Conservation (phyloP, 2,329 filamentous ascomycete species). For the Truncatella angustata region DNA sequence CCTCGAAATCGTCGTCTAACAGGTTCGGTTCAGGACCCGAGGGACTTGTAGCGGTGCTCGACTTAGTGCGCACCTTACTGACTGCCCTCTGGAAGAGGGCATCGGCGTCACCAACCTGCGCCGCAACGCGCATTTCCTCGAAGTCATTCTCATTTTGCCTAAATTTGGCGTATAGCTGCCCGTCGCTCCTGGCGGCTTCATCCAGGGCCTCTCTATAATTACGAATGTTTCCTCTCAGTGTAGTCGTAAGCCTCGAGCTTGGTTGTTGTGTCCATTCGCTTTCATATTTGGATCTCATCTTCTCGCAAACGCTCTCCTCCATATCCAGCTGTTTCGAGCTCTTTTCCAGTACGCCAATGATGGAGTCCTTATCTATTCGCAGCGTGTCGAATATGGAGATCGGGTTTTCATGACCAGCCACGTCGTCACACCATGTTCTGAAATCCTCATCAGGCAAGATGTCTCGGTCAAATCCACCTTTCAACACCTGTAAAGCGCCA, state of each 20-base stretch:
- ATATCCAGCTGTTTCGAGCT: conserved; percentile 89
- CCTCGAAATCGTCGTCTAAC: conserved; percentile 88
- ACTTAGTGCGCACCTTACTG: conserved; percentile 69
- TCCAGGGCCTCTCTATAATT: conserved; percentile 88
- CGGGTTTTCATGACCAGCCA: conserved; percentile 82
- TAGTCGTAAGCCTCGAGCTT: conserved; percentile 84
- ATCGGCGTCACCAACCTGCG: conserved; percentile 82
- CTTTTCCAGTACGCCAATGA: conserved; percentile 70
- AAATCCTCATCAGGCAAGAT: conserved; percentile 88
- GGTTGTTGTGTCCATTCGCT: conserved; percentile 96
- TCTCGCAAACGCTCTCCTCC: conserved; percentile 97
- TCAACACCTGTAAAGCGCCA: conserved; percentile 83
- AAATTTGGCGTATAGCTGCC: conserved; percentile 77
- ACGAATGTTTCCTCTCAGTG: conserved; percentile 79
- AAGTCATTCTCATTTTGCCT: conserved; percentile 86
- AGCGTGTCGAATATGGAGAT: conserved; percentile 75
- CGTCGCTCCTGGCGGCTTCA: conserved; percentile 84
- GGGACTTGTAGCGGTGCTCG: conserved; percentile 60
- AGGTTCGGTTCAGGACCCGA: conserved; percentile 69
- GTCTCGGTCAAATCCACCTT: conserved; percentile 89
- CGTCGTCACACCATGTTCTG: conserved; percentile 87
- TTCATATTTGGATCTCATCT: conserved; percentile 98
- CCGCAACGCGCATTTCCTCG: conserved; percentile 90
- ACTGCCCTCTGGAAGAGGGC: conserved; percentile 85
- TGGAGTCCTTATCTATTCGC: conserved; percentile 72